Evolutionary conservation across 2,329 filamentous ascomycete genomes (phyloP).

Genomic region (Colletotrichum godetiae): DNA sequence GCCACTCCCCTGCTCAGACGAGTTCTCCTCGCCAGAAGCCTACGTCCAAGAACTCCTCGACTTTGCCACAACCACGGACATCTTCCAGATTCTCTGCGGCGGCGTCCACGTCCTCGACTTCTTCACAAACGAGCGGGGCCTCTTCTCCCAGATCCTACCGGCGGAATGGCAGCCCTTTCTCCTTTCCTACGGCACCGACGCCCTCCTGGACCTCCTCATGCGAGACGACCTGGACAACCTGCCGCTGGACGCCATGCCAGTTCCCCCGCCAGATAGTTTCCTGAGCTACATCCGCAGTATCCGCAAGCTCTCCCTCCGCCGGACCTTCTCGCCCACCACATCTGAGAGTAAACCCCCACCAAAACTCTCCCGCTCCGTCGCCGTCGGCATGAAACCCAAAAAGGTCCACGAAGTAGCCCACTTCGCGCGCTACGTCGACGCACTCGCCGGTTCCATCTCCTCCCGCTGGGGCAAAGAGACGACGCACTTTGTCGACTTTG

Average conservation of each 20-base stretch:
- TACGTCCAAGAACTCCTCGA: conserved; percentile 83
- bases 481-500: conserved; percentile 94
- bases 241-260: conserved; percentile 38
- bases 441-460: conserved; percentile 68
- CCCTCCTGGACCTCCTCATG: conserved; percentile 84
- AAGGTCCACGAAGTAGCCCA: conserved; percentile 94
- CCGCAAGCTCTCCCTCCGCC: conserved; percentile 73
- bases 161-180: conserved; percentile 87
- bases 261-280: conserved; percentile 65
- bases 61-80: conserved; percentile 78
- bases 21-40: conserved; percentile 77
- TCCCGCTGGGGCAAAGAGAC: conserved; percentile 68
- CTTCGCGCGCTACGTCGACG: conserved; percentile 86
- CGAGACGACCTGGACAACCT: conserved; percentile 73
- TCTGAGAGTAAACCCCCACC: conserved; percentile 55
- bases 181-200: conserved; percentile 75
- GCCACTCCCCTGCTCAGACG: conserved; percentile 75
- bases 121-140: conserved; percentile 84
- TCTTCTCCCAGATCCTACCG: conserved; percentile 83
- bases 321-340: conserved; percentile 63
- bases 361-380: conserved; percentile 75
- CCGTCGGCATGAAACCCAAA: conserved; percentile 94
- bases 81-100: conserved; percentile 91
- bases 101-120: conserved; percentile 98
- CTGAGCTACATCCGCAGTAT: conserved; percentile 79